A percentile compares a stretch with the other conserved stretches of the same genome.
Evolutionary conservation across 2,329 filamentous ascomycete genomes (phyloP).

Genomic region (Paecilomyces niveus): DNA sequence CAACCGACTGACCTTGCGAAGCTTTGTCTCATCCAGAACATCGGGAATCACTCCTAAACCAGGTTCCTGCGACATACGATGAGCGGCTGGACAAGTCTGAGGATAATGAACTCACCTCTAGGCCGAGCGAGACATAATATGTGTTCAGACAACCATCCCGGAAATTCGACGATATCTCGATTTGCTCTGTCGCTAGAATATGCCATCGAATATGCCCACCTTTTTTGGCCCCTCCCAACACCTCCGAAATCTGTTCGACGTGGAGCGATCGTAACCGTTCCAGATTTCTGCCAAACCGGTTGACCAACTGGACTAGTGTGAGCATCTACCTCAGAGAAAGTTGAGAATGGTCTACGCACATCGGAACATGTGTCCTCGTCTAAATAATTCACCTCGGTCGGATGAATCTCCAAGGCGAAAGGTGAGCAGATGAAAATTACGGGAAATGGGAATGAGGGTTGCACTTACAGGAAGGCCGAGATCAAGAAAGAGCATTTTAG

Average conservation of each 20-base stretch:
- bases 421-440: constrained; percentile 4
- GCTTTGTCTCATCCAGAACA: no score
- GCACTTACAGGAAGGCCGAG: constrained; percentile 9
- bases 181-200: constrained; percentile 4
- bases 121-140: constrained; percentile 5
- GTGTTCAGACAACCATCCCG: constrained; percentile 6
- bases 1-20: no score
- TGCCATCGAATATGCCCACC: constrained; percentile 9
- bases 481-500: constrained; percentile 6
- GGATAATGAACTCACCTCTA: constrained; percentile 2
- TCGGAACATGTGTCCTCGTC: constrained; percentile 6
- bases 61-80: no score
- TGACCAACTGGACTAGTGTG: constrained; percentile 7
- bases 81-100: no score
- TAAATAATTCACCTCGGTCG: constrained; percentile 4
- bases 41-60: no score
- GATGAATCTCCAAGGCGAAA: constrained; percentile 8
- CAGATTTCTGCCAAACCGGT: constrained; percentile 5
- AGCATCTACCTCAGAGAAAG: constrained; percentile 4
- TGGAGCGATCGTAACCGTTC: constrained; percentile 4
- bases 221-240: constrained; percentile 6
- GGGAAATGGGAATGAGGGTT: constrained; percentile 6
- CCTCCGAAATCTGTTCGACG: constrained; percentile 3
- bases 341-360: constrained; percentile 6
- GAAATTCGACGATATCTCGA: constrained; percentile 5